phyloP scores from a whole-genome alignment of 257 asterid genomes.

The Penstemon davidsonii region DNA sequence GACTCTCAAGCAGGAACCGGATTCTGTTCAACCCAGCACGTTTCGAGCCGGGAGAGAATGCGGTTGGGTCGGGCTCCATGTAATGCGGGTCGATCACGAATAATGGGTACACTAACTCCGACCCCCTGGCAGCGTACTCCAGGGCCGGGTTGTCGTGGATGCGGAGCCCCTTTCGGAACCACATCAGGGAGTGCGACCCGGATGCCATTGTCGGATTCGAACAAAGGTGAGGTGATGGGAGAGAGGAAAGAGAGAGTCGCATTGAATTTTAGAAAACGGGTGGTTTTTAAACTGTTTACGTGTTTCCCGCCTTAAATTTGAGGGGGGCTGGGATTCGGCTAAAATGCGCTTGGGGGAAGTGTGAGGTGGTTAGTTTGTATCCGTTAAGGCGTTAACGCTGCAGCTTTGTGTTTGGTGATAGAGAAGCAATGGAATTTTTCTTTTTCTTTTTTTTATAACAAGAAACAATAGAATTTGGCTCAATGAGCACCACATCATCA shows the following conservation, averaged over 20 bases:
- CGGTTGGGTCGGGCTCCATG: conserved; percentile 77
- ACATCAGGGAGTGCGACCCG: conserved; percentile 64
- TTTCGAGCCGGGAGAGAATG: conserved; percentile 68
- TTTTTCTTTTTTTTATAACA: too few relatives aligned
- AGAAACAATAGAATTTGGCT: too few relatives aligned
- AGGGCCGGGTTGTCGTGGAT: conserved; percentile 96
- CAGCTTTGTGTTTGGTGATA: too few relatives aligned
- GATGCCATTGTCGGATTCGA: conserved; percentile 44
- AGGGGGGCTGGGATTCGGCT: conserved; percentile 15
- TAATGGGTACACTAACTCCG: conserved; percentile 66
- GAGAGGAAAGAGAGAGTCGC: conserved; percentile 30
- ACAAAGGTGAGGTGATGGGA: conserved; percentile 9
- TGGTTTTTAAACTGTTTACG: conserved; percentile 44
- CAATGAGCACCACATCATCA: too few relatives aligned
- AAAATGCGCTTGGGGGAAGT: conserved; percentile 39
- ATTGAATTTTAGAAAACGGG: conserved; percentile 18
- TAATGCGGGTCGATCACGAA: conserved; percentile 94
- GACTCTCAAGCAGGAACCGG: conserved; percentile 74
- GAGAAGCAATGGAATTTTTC: too few relatives aligned
- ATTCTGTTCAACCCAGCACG: conserved; percentile 86
- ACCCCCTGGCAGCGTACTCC: conserved; percentile 58
- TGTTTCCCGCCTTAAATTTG: conserved; percentile 58
- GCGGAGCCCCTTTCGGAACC: conserved; percentile 92
- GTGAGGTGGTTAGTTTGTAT: conserved; percentile 39
- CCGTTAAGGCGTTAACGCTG: too few relatives aligned